Conservation (phyloP, 139 green algal genomes). For the Zygnema cylindricum region DNA sequence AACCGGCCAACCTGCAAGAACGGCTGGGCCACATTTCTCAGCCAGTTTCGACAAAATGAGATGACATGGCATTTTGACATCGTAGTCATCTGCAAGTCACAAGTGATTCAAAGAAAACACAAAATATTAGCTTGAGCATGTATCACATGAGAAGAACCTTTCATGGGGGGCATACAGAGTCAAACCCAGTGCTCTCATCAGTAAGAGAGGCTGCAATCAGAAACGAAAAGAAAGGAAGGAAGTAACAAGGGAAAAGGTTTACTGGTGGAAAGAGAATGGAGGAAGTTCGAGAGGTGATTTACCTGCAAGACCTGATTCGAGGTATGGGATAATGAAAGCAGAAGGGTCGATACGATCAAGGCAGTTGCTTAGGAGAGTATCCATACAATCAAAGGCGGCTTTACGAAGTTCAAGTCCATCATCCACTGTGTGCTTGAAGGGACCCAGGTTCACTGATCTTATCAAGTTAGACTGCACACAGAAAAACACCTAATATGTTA, state of each 20-base stretch:
- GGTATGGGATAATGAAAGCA: slow-evolving; percentile 67
- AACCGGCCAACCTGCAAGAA: slow-evolving; percentile 64
- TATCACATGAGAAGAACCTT: too few species aligned
- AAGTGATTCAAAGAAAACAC: too few species aligned
- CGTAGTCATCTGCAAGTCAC: slow-evolving; percentile 79
- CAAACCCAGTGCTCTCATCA: background rate
- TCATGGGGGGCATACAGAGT: too few species aligned
- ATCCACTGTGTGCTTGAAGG: slow-evolving; percentile 86
- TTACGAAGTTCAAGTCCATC: slow-evolving; percentile 97
- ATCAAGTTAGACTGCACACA: slow-evolving; percentile 58
- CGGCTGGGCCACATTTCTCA: slow-evolving; percentile 56
- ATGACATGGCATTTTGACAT: slow-evolving; percentile 88
- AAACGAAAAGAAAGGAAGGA: background rate
- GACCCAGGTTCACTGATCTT: slow-evolving; percentile 87
- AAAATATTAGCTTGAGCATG: too few species aligned
- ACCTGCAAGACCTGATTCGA: slow-evolving; percentile 62
- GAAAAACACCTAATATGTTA: too few species aligned
- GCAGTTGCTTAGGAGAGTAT: slow-evolving; percentile 77
- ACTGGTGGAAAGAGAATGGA: background rate
- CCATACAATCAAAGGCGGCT: slow-evolving; percentile 89
- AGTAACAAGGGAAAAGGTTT: background rate
- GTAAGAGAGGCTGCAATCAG: background rate
- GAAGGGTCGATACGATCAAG: slow-evolving; percentile 56
- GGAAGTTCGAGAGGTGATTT: background rate
- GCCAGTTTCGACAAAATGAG: slow-evolving; percentile 79